Evolutionary conservation across 208 protist genomes (phyloP).

Genomic region (Polymyxa betae): DNA sequence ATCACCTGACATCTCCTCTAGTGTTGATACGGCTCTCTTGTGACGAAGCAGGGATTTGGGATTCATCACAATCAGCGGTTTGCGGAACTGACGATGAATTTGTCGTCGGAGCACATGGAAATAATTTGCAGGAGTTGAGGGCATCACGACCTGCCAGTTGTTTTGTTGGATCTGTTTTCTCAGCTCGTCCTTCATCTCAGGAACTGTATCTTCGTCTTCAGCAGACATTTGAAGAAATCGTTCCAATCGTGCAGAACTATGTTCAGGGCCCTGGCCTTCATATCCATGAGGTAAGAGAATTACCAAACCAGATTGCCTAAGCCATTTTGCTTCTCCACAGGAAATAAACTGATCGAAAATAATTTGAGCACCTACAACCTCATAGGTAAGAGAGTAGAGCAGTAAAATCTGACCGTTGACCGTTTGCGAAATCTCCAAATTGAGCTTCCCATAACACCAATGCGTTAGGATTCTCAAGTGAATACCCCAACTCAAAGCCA

Average conservation of each 20-base stretch:
- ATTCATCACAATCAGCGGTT: slow-evolving; percentile 88
- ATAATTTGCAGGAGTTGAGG: slow-evolving; percentile 95
- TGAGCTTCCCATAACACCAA: slow-evolving; percentile 98
- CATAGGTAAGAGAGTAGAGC: too few species aligned
- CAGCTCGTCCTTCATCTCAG: slow-evolving; percentile 37
- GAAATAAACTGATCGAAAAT: slow-evolving; percentile 94
- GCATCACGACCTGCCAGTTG: slow-evolving; percentile 83
- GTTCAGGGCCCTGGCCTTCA: slow-evolving; percentile 88
- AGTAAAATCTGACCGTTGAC: slow-evolving; percentile 76
- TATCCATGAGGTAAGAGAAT: slow-evolving; percentile 97
- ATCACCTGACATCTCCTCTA: slow-evolving; percentile 22
- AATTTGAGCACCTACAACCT: slow-evolving; percentile 79
- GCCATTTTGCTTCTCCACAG: slow-evolving; percentile 94
- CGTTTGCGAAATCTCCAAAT: slow-evolving; percentile 98
- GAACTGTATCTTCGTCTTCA: slow-evolving; percentile 81
- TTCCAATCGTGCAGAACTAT: slow-evolving; percentile 92
- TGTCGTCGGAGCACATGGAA: slow-evolving; percentile 97
- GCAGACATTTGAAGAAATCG: slow-evolving; percentile 93
- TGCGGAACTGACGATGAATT: slow-evolving; percentile 93
- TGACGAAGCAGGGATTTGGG: slow-evolving; percentile 72
- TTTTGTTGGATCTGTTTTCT: slow-evolving; percentile 72
- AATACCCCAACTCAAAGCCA: slow-evolving; percentile 87
- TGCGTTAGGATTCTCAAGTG: slow-evolving; percentile 85
- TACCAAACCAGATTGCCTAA: slow-evolving; percentile 88
- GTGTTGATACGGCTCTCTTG: slow-evolving; percentile 44